Conservation (phyloP, 23 red algal genomes). For the Gracilaria gracilis region DNA sequence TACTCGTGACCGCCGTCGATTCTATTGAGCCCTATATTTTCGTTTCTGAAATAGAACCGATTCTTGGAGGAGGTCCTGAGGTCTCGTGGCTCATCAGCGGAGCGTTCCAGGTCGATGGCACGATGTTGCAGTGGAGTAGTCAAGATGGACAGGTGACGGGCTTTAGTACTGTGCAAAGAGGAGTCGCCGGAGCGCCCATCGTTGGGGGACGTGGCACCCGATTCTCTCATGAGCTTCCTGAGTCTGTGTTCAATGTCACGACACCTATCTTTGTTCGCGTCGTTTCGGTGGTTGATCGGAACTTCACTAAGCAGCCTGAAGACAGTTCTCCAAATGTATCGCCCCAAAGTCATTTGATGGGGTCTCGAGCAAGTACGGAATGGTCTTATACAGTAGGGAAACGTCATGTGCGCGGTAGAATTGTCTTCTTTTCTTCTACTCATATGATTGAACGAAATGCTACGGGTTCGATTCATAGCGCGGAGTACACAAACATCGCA, state of each 20-base stretch:
- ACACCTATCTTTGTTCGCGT: slow-evolving; percentile 30
- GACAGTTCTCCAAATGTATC: slow-evolving; percentile 43
- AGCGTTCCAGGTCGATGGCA: slow-evolving; percentile 70
- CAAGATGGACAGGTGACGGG: slow-evolving; percentile 14
- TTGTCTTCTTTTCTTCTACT: slow-evolving; percentile 42
- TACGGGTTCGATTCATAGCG: background rate
- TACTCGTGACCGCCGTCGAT: slow-evolving; percentile 78
- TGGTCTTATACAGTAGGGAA: slow-evolving; percentile 40
- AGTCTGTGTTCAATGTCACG: background rate
- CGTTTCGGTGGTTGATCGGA: slow-evolving; percentile 48
- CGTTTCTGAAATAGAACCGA: background rate
- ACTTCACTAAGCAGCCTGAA: slow-evolving; percentile 28
- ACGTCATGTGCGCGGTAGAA: slow-evolving; percentile 22
- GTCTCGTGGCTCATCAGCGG: slow-evolving; percentile 70
- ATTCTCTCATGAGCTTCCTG: slow-evolving; percentile 41
- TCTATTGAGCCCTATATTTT: slow-evolving; percentile 81
- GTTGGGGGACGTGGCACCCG: slow-evolving; percentile 16
- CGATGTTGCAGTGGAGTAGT: slow-evolving; percentile 55
- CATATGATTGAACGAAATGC: slow-evolving; percentile 4
- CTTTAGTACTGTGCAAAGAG: slow-evolving; percentile 9
- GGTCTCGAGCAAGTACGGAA: slow-evolving; percentile 39
- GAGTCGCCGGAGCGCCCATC: slow-evolving; percentile 28
- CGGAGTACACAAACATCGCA: slow-evolving; percentile 6
- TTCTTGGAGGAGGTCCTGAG: background rate
- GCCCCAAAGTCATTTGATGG: slow-evolving; percentile 68